A percentile compares a stretch with the other conserved stretches of the same genome.
Evolutionary conservation across 169 alveolate species (phyloP).

Genomic region (Plasmodium relictum): DNA sequence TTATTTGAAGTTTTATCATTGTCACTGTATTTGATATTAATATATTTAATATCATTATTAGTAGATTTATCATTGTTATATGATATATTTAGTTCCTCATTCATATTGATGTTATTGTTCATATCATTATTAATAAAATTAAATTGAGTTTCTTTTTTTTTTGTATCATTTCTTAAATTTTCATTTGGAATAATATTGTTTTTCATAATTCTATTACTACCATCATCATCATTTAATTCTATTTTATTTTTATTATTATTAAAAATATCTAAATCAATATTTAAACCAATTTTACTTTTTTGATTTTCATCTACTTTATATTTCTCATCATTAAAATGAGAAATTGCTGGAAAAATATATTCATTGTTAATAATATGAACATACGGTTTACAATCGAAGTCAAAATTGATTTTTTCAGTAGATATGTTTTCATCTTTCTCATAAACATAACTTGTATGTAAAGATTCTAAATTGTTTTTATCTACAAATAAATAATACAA

Average conservation of each 20-base stretch:
- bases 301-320: not conserved
- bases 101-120: not conserved
- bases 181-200: not conserved
- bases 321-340: not conserved
- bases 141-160: not conserved
- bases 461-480: not conserved
- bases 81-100: not conserved
- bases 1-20: not conserved
- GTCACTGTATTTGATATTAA: not conserved
- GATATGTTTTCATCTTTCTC: not conserved
- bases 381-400: constrained; percentile 30
- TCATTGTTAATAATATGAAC: constrained; percentile 19
- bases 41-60: not conserved
- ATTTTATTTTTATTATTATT: constrained; percentile 3
- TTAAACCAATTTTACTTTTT: constrained; percentile 9
- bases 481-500: not conserved
- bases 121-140: not conserved
- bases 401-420: not conserved
- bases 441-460: not conserved
- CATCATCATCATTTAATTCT: not conserved
- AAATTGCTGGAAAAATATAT: constrained; percentile 41
- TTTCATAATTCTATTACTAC: not conserved
- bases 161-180: not conserved
- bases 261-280: constrained; percentile 24
- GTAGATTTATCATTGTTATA: no score